Evolutionary conservation across 306 rosid species (phyloP).

Genomic region (Lotus japonicus): DNA sequence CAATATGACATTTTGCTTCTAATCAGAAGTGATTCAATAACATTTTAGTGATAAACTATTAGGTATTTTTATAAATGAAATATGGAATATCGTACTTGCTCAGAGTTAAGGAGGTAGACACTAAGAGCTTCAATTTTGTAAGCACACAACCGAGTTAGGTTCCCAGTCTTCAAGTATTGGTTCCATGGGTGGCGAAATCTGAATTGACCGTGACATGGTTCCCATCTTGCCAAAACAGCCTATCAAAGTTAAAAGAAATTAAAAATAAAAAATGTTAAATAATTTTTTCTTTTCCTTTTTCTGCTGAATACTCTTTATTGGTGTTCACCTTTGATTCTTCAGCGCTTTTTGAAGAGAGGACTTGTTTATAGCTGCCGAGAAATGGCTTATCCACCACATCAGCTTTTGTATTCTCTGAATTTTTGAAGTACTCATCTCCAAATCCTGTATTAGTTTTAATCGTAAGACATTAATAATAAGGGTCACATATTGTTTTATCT

Average conservation of each 20-base stretch:
- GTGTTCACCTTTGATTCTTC: constrained; percentile 44
- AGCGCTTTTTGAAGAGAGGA: constrained; percentile 37
- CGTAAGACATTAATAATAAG: not conserved
- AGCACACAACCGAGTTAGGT: constrained; percentile 37
- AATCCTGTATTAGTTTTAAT: constrained; percentile 25
- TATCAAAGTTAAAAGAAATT: not conserved
- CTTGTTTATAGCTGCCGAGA: constrained; percentile 29
- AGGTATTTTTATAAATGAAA: no score
- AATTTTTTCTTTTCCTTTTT: no score
- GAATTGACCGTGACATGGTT: constrained; percentile 46
- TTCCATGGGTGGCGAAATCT: constrained; percentile 61
- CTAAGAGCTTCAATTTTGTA: constrained; percentile 47
- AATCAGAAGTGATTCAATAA: no score
- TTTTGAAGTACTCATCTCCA: constrained; percentile 29
- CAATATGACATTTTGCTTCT: no score
- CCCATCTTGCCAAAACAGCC: constrained; percentile 67
- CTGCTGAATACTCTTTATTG: no score
- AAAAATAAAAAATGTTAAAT: not conserved
- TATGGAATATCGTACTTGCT: constrained; percentile 4
- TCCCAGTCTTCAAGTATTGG: constrained; percentile 46
- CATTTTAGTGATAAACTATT: no score
- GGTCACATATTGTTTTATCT: not conserved
- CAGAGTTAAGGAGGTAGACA: constrained; percentile 17
- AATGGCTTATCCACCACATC: constrained; percentile 11
- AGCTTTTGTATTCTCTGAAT: not conserved